Evolutionary conservation across 345 rosid species (phyloP).

Genomic region (Ailanthus altissimus): DNA sequence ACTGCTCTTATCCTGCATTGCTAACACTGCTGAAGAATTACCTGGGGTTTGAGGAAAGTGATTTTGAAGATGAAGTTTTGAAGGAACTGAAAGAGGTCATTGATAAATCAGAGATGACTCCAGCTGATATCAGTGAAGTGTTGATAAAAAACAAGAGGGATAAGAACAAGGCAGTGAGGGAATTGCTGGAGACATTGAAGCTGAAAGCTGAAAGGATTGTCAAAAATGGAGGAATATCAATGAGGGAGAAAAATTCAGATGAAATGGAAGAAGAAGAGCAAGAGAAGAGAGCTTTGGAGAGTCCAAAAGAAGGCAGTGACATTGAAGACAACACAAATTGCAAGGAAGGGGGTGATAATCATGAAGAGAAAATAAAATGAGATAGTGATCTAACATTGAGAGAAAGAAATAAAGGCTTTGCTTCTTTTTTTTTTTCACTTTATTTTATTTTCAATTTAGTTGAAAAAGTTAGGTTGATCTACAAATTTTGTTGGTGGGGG

Average conservation of each 20-base stretch:
- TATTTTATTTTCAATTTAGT: background rate
- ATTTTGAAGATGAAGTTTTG: slow-evolving; percentile 32
- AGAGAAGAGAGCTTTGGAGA: slow-evolving; percentile 85
- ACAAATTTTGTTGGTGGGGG: slow-evolving; percentile 16
- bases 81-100: slow-evolving; percentile 49
- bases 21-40: slow-evolving; percentile 73
- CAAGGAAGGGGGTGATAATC: slow-evolving; percentile 36
- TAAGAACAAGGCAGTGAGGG: slow-evolving; percentile 56
- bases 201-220: slow-evolving; percentile 44
- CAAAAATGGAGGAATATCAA: slow-evolving; percentile 29
- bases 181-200: slow-evolving; percentile 54
- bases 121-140: slow-evolving; percentile 89
- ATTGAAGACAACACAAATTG: slow-evolving; percentile 25
- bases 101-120: slow-evolving; percentile 79
- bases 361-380: slow-evolving; percentile 41
- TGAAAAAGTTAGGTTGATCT: slow-evolving; percentile 7
- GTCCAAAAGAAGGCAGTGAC: slow-evolving; percentile 44
- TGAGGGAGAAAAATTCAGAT: slow-evolving; percentile 29
- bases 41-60: slow-evolving; percentile 46
- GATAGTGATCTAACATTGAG: background rate
- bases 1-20: slow-evolving; percentile 68
- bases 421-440: background rate
- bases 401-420: background rate
- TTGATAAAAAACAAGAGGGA: slow-evolving; percentile 70
- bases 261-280: slow-evolving; percentile 54